A percentile compares a stretch with the other conserved stretches of the same genome.
Evolutionary conservation across 2,329 filamentous ascomycete species (phyloP).

Genomic region (Botrytis porri): DNA sequence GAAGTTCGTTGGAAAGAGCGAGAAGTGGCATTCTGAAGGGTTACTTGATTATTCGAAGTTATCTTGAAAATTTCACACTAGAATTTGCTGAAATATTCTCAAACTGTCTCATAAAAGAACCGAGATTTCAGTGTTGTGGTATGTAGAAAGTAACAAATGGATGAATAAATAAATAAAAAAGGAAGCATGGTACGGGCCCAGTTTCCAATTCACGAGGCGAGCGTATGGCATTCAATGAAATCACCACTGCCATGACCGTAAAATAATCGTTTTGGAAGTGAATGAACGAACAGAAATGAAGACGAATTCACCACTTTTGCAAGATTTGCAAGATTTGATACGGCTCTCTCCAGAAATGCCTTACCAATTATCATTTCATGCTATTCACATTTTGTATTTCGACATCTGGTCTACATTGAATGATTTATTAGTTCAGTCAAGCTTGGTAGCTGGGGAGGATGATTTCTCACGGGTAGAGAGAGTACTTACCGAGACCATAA

Average conservation of each 20-base stretch:
- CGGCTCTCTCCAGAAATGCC: not conserved
- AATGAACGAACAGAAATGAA: not conserved
- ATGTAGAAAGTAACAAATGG: not conserved
- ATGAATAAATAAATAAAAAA: not conserved
- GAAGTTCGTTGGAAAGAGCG: constrained; percentile 42
- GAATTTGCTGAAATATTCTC: not conserved
- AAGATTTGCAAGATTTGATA: not conserved
- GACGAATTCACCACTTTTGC: not conserved
- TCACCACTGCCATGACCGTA: not conserved
- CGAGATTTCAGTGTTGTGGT: no score
- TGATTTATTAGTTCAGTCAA: not conserved
- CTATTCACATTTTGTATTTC: not conserved
- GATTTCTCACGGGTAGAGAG: not conserved
- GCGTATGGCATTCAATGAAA: not conserved
- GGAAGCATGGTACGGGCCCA: no score
- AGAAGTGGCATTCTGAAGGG: constrained; percentile 10
- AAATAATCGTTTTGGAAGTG: not conserved
- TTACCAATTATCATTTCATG: not conserved
- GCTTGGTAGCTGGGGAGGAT: not conserved
- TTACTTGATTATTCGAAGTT: not conserved
- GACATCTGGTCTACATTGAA: not conserved
- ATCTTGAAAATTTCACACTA: no score
- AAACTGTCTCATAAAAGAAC: not conserved
- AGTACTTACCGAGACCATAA: not conserved
- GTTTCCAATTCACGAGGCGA: not conserved